These are phyloP conservation scores for Cymodocea nodosa DNA, from an alignment of 116 monocot genomes.

Conservation along the genomic window DNA sequence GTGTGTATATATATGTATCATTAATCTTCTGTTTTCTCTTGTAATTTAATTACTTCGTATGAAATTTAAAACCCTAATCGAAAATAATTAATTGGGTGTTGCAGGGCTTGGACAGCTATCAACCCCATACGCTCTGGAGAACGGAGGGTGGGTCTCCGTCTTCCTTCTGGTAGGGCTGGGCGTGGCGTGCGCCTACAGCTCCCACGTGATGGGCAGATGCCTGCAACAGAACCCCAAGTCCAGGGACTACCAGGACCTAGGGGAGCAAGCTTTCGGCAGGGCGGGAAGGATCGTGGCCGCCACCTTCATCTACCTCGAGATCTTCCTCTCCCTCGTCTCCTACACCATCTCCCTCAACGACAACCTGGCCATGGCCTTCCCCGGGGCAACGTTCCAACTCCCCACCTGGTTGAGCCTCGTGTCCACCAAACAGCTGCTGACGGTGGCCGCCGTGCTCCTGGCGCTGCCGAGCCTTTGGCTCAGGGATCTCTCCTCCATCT, in stretches of 20 bases:
- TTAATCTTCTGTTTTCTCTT: too few species aligned
- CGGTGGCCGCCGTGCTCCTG: constrained; percentile 37
- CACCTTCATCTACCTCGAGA: constrained; percentile 69
- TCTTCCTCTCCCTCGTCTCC: constrained; percentile 62
- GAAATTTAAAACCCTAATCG: too few species aligned
- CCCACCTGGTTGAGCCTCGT: constrained; percentile 22
- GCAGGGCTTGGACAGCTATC: constrained; percentile 72
- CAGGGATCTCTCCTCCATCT: constrained; percentile 60
- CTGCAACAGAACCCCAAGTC: constrained; percentile 35
- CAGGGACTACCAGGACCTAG: constrained; percentile 58
- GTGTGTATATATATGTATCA: too few species aligned
- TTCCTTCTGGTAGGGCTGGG: constrained; percentile 58
- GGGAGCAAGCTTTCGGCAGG: constrained; percentile 43
- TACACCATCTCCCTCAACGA: constrained; percentile 79
- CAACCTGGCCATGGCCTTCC: constrained; percentile 40
- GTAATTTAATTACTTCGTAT: too few species aligned
- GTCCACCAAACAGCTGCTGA: constrained; percentile 43
- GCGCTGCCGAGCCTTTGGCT: constrained; percentile 72
- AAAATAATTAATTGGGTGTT: too few species aligned
- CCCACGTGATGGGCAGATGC: constrained; percentile 63
- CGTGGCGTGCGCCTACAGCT: constrained; percentile 52
- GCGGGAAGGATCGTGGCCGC: constrained; percentile 45
- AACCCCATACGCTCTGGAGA: constrained; percentile 69
- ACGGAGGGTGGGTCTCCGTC: constrained; percentile 54
- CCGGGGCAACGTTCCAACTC: constrained; percentile 11